Conservation (phyloP, 805 yeast species). For the Soucietia sequanensis region DNA sequence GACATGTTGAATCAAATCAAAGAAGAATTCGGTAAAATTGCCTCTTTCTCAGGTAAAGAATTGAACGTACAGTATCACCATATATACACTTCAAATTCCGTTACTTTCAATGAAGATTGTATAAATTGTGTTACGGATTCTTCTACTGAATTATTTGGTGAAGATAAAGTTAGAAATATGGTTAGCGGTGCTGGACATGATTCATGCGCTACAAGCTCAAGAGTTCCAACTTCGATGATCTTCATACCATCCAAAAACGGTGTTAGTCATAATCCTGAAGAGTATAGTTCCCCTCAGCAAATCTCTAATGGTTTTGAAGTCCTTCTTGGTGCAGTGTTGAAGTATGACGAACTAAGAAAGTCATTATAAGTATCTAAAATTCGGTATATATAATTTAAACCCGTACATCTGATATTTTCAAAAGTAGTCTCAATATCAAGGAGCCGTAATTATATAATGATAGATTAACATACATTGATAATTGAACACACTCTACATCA, state of each 20-base stretch:
- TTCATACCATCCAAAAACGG: slow-evolving; percentile 71
- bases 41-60: slow-evolving; percentile 23
- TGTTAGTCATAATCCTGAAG: slow-evolving; percentile 64
- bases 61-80: slow-evolving; percentile 41
- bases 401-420: neutral
- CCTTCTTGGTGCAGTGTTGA: slow-evolving; percentile 45
- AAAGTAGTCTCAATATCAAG: too few relatives aligned
- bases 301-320: slow-evolving; percentile 59
- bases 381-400: neutral
- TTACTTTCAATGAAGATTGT: slow-evolving; percentile 53
- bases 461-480: too few relatives aligned
- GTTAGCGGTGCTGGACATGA: slow-evolving; percentile 77
- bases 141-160: slow-evolving; percentile 50
- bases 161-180: slow-evolving; percentile 42
- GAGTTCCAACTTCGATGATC: slow-evolving; percentile 71
- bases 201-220: slow-evolving; percentile 55
- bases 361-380: neutral
- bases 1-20: slow-evolving; percentile 38
- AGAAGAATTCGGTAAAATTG: slow-evolving; percentile 34
- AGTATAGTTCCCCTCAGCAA: slow-evolving; percentile 63
- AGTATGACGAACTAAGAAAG: slow-evolving; percentile 19
- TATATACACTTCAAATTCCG: slow-evolving; percentile 53
- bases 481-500: too few relatives aligned
- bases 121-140: slow-evolving; percentile 51
- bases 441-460: too few relatives aligned